A percentile compares a stretch with the other conserved stretches of the same genome.
phyloP scores from a whole-genome alignment of 768 basidiomycete genomes.

The Lyophyllum decastes region DNA sequence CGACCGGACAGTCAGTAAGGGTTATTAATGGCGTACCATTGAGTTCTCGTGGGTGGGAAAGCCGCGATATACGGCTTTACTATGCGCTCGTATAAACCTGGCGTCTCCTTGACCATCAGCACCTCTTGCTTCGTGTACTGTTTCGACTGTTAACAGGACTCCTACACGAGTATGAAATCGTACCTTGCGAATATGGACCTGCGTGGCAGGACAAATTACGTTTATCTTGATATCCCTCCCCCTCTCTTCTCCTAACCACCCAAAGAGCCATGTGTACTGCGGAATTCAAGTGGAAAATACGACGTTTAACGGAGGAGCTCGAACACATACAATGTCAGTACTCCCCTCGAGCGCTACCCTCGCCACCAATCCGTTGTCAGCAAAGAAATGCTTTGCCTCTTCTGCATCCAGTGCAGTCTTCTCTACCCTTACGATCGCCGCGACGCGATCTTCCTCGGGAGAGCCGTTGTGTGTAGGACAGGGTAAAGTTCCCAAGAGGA shows the following conservation, averaged over 20 bases:
- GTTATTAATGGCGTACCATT: constrained; percentile 57
- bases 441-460: constrained; percentile 26
- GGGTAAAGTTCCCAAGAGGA: constrained; percentile 68
- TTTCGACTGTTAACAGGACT: neutral
- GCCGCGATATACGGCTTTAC: constrained; percentile 79
- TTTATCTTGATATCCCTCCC: constrained; percentile 78
- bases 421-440: constrained; percentile 76
- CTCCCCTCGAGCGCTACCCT: constrained; percentile 50
- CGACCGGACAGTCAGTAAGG: neutral
- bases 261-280: constrained; percentile 83
- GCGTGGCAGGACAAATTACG: constrained; percentile 86
- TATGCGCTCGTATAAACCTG: constrained; percentile 66
- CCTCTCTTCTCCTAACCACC: constrained; percentile 54
- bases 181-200: constrained; percentile 86
- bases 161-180: neutral
- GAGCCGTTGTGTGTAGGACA: constrained; percentile 4
- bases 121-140: constrained; percentile 79
- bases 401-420: constrained; percentile 65
- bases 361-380: constrained; percentile 37
- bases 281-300: no score
- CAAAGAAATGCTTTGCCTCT: constrained; percentile 37
- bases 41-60: constrained; percentile 74
- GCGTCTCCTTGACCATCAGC: constrained; percentile 81
- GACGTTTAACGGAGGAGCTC: neutral
- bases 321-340: constrained; percentile 65